Evolutionary conservation across 805 yeast genomes (phyloP).

Genomic region (Kuraishia ogatae): DNA sequence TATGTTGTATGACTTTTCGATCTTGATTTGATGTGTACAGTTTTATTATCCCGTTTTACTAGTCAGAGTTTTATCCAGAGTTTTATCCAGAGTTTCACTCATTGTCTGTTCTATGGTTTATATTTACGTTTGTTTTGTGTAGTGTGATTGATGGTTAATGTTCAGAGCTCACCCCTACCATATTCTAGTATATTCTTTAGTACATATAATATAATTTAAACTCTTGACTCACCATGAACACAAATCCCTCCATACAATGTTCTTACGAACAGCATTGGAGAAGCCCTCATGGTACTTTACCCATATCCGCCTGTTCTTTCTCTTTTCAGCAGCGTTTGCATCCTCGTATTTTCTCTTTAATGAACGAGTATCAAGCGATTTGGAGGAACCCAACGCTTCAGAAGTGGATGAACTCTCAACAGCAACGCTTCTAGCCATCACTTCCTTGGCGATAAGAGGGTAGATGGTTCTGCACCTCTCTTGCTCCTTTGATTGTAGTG

Average conservation of each 20-base stretch:
- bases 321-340: conserved; percentile 8
- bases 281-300: conserved; percentile 90
- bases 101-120: neutral
- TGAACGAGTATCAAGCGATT: neutral
- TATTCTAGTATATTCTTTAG: too few relatives aligned
- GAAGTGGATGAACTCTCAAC: too few relatives aligned
- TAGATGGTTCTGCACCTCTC: conserved; percentile 2
- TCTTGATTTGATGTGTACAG: too few relatives aligned
- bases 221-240: conserved; percentile 22
- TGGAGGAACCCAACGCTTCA: conserved; percentile 24
- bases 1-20: neutral
- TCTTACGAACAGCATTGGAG: conserved; percentile 83
- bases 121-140: neutral
- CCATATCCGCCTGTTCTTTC: conserved; percentile 47
- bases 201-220: too few relatives aligned
- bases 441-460: conserved; percentile 4
- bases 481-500: conserved; percentile 5
- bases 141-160: neutral
- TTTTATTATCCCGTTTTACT: too few relatives aligned
- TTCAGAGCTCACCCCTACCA: too few relatives aligned
- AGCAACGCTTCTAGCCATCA: neutral
- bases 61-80: too few relatives aligned
- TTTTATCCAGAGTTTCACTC: too few relatives aligned
- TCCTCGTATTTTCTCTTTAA: conserved; percentile 33
- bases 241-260: conserved; percentile 66